A percentile compares a stretch with the other conserved stretches of the same genome.
Evolutionary conservation across 2,329 filamentous ascomycete species (phyloP).

Genomic region (Seiridium cupressi): DNA sequence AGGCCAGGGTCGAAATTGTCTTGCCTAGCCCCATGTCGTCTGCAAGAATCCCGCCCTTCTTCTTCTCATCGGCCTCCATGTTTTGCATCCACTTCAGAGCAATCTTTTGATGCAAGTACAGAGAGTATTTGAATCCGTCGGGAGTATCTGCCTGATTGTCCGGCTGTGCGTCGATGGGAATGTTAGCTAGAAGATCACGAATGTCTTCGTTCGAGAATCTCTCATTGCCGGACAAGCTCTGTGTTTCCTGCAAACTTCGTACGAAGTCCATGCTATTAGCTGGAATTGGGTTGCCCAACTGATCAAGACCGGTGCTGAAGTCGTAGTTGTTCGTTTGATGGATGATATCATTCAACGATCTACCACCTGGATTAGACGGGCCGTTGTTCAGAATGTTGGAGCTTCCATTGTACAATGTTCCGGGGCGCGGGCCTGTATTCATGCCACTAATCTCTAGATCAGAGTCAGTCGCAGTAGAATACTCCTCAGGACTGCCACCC

Average conservation of each 20-base stretch:
- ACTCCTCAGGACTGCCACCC: too few relatives aligned
- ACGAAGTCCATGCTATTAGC: conserved; percentile 19
- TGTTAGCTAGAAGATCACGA: conserved; percentile 68
- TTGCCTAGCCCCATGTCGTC: conserved; percentile 86
- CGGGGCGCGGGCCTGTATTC: too few relatives aligned
- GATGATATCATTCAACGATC: conserved; percentile 32
- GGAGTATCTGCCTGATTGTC: conserved; percentile 63
- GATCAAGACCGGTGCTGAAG: conserved; percentile 32
- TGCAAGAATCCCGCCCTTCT: conserved; percentile 61
- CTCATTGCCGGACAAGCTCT: too few relatives aligned
- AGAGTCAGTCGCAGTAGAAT: too few relatives aligned
- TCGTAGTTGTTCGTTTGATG: conserved; percentile 35
- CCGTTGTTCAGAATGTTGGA: conserved; percentile 9
- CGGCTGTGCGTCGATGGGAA: conserved; percentile 63
- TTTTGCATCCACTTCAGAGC: conserved; percentile 74
- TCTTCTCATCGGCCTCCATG: conserved; percentile 69
- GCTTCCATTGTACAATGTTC: too few relatives aligned
- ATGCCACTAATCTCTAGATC: too few relatives aligned
- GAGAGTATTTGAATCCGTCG: conserved; percentile 60
- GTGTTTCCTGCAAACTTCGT: conserved; percentile 16
- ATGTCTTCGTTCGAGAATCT: conserved; percentile 55
- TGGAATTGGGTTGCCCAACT: conserved; percentile 33
- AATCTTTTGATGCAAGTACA: conserved; percentile 82
- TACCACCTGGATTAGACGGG: conserved; percentile 2
- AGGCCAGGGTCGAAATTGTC: conserved; percentile 77